Base-by-base conservation (phyloP, 2,329 filamentous ascomycete genomes). In the Pestalotiopsis sp. region DNA sequence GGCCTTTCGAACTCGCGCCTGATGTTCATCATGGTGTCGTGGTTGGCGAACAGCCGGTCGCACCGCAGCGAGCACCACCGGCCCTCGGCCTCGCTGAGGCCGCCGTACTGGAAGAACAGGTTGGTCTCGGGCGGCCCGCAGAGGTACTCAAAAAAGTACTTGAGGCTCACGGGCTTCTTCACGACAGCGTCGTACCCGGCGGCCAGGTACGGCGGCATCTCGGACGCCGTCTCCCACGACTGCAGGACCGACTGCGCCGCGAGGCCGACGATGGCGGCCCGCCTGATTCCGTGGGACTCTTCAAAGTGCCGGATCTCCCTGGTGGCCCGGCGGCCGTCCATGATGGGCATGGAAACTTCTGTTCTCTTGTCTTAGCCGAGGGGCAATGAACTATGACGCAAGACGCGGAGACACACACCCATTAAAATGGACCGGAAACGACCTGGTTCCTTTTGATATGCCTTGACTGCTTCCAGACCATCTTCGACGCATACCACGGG, bases 371-470 rank as follows among this genome's bases (percentile, higher is more conserved):
- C 17, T 58, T n/a, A 49, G 66, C n/a, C 20, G 25, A 36, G 31
- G 31, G 14, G 12, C 12, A 14, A 3, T 7, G 4, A 13, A 4
- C n/a, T 17, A 17, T 12, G 20, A 36, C 31, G 27, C 4, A n/a
- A 27, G 9, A 12, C 23, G 7, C 20, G 45, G 57, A 7, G 57
- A 23, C 3, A 41, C 59, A 13, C 13, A 79, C 79, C 85, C 84
- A 87, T 87, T 25, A 87, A 80, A 2, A 87, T 80, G 58, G 85
- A 80, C 52, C 82, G 81, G 61, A 81, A 82, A 0, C 76, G 72
- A 6, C 76, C 75, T 2, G 72, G 69, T 2, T 74, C 70, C 5
- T 72, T 71, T 57, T 81, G 78, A 67, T 83, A 84, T 27, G 75
- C 75, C 9, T 84, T 75, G 1, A 87, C 80, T 2, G 85, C 86